phyloP scores from a whole-genome alignment of 441 rosid genomes.

The Gossypium gossypioides region DNA sequence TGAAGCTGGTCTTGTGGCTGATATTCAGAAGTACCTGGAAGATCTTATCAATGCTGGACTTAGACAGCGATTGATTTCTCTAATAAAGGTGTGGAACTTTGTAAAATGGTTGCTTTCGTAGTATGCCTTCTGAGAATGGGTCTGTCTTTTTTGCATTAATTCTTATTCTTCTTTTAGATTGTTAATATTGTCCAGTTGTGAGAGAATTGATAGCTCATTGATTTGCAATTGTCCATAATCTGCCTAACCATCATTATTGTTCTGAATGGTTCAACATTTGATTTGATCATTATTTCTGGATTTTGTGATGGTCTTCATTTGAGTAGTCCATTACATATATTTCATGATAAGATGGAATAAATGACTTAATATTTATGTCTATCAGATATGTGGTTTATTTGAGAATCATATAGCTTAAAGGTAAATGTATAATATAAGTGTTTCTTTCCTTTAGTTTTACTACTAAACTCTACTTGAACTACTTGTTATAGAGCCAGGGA shows the following conservation, averaged over 20 bases:
- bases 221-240: neutral
- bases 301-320: neutral
- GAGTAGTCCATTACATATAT: neutral
- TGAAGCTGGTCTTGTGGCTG: conserved; percentile 61
- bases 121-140: conserved; percentile 8
- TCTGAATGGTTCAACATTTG: neutral
- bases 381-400: neutral
- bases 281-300: neutral
- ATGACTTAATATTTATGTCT: neutral
- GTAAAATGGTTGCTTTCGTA: neutral
- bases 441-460: neutral
- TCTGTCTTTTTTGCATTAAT: neutral
- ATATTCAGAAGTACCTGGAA: conserved; percentile 69
- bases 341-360: neutral
- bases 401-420: neutral
- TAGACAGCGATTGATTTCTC: conserved; percentile 64
- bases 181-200: neutral
- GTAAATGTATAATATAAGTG: neutral
- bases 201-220: neutral
- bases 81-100: conserved; percentile 53
- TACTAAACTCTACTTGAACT: neutral
- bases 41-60: conserved; percentile 66
- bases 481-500: neutral
- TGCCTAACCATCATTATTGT: neutral
- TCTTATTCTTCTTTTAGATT: neutral